Evolutionary conservation across 2,329 filamentous ascomycete genomes (phyloP), one percentile per base, ranked within the genome.

Genomic region (Aureobasidium sp.): DNA sequence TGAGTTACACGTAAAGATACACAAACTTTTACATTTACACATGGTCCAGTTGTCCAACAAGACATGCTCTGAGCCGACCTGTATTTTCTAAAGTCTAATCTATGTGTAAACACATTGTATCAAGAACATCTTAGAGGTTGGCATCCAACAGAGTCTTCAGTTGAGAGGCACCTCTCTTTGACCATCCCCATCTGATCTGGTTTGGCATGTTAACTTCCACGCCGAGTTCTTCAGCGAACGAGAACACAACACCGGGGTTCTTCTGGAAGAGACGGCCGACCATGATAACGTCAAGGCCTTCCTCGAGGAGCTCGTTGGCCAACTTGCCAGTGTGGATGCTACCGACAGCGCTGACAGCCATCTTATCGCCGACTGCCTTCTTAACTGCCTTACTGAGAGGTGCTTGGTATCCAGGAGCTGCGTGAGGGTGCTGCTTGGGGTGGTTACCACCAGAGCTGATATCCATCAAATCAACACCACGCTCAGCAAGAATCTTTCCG

Each of bases 391-490:
- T 84, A 0, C 90, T 88, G 61, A 94, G 84, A 44, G 86, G 84
- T 26, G 86, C 82, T 77, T 96, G 91, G 79, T 89, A 93, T 0
- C 80, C 87, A 1, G 86, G 84, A 48, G 83, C 81, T 13, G 80
- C 69, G 23, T 79, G 76, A 66, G 90, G 84, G 71, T 85, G 78
- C 59, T 74, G 72, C 48, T 75, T 72, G 39, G 78, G 74, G 71
- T 85, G 82, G 71, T 89, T 88, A 42, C 89, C 92, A 37, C 86
- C 90, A 0, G 86, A 87, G 68, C 87, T 91, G 62, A 96, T 84
- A 72, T 97, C 92, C 34, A 96, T 80, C 17, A 96, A 78, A 72
- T 97, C 92, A 47, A 96, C 82, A 34, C 92, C 92, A 13, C 81
- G 78, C 0, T 82, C 83, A 0, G 89, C 88, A 0, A 97, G 82